phyloP scores from a whole-genome alignment of 1,284 basidiomycete genomes.

The Coriolopsis trogii region DNA sequence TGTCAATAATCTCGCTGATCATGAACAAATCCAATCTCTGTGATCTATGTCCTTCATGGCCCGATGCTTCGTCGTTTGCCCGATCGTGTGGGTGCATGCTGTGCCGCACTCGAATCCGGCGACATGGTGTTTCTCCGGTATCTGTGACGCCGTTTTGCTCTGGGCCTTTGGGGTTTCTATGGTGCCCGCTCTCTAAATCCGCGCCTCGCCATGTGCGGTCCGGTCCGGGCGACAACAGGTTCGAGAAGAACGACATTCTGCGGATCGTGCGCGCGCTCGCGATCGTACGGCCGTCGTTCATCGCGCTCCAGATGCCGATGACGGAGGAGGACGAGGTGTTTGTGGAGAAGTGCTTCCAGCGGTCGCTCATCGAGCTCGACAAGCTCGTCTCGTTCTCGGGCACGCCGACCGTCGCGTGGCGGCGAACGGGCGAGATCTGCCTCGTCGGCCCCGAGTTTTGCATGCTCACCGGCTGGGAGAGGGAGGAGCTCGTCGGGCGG shows the following conservation, averaged over 20 bases:
- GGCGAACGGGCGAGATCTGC: constrained; percentile 96
- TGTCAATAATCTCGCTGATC: constrained; percentile 5
- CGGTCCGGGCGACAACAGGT: constrained; percentile 54
- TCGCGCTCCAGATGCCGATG: constrained; percentile 95
- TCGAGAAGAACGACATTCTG: constrained; percentile 94
- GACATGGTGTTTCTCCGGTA: neutral
- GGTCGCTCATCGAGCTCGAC: constrained; percentile 92
- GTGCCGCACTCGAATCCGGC: neutral
- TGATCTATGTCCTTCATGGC: too few relatives aligned
- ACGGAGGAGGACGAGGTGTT: constrained; percentile 94
- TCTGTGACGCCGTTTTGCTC: neutral
- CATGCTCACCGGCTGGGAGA: constrained; percentile 88
- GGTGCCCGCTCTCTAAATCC: too few relatives aligned
- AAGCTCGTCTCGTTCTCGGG: constrained; percentile 97
- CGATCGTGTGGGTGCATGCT: constrained; percentile 1
- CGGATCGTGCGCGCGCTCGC: constrained; percentile 94
- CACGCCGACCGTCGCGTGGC: constrained; percentile 99
- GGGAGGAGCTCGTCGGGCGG: constrained; percentile 79
- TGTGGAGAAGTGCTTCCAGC: constrained; percentile 93
- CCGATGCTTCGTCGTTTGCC: neutral
- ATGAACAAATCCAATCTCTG: too few relatives aligned
- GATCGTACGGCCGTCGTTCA: constrained; percentile 93
- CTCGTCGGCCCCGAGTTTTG: constrained; percentile 96
- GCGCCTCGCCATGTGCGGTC: too few relatives aligned
- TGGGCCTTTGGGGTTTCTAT: neutral